Conservation (phyloP, 2,329 filamentous ascomycete species). For the Fusarium sp. region DNA sequence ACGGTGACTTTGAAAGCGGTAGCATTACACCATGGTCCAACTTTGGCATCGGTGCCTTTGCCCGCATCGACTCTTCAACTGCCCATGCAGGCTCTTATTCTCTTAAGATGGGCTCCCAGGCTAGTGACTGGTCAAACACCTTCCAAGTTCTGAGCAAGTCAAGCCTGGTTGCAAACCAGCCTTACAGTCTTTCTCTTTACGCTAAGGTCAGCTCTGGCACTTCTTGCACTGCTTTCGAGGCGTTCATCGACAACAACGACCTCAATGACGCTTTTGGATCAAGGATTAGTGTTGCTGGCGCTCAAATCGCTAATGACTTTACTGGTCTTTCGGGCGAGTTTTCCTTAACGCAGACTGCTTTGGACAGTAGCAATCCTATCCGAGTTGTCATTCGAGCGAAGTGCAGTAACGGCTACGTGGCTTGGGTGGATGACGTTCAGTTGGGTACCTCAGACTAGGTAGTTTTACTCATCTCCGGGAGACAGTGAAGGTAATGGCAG, state of each 20-base stretch:
- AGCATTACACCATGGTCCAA: background rate
- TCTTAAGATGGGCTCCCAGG: background rate
- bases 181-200: background rate
- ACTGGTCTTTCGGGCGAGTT: background rate
- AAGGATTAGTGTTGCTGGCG: background rate
- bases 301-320: background rate
- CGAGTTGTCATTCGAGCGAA: background rate
- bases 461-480: rapidly evolving
- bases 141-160: background rate
- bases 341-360: background rate
- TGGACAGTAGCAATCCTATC: background rate
- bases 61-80: background rate
- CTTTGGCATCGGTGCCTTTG: background rate
- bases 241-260: background rate
- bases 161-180: background rate
- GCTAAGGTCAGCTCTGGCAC: background rate
- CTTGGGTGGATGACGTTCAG: background rate
- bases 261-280: background rate
- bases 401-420: background rate
- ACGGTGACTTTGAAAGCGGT: background rate
- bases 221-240: background rate
- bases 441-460: background rate
- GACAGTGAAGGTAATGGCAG: too few relatives aligned
- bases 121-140: background rate
- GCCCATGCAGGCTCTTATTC: background rate